Evolutionary conservation across 2,329 filamentous ascomycete species (phyloP), one percentile per base, ranked within the genome.

Genomic region (Penicillium sp.): DNA sequence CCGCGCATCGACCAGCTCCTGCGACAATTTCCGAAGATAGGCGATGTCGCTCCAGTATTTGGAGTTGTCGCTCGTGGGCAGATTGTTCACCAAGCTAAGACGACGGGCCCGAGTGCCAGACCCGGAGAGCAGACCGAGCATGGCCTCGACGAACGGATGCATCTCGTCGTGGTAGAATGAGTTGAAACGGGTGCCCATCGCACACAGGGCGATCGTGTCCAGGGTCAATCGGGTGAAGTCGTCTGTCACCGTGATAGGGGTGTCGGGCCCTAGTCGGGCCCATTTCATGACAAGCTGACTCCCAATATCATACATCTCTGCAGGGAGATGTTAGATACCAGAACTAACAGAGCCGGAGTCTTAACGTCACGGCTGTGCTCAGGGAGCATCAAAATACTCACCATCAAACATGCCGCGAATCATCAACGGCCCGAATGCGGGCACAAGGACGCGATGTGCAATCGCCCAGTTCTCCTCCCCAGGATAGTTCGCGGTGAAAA

Each of bases 171-270:
- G 72, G 57, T 88, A 89, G 63, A 83, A 87, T 1, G 78, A 83
- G 64, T 88, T 88, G 72, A 88, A 88, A 13, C 84, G 79, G 43
- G 75, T 83, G 25, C 78, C 77, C 79, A 86, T 84, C n/a, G 79
- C 71, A 59, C 83, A 84, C 18, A 89, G 72, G 1, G 81, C 82
- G 7, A 89, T 74, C 0, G 83, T 84, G 57, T 89, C 85, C 2
- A 89, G 73, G 0, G 84, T 80, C 20, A 88, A 67, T n/a, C 84
- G 76, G 2, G 84, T 86, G 47, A 86, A 86, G 60, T 87, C 82
- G 13, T 84, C 80, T 0, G 78, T 74, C 0, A 78, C 77, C 30
- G 73, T 67, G 42, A 89, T 83, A 7, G 75, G 68, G 30, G 73
- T 60, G 2, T 70, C 60, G 1, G 78, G 66, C 0, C 84, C 84